Evolutionary conservation across 75 land plant genomes (phyloP), one percentile per base, ranked within the genome.

Genomic region (Picea glauca): DNA sequence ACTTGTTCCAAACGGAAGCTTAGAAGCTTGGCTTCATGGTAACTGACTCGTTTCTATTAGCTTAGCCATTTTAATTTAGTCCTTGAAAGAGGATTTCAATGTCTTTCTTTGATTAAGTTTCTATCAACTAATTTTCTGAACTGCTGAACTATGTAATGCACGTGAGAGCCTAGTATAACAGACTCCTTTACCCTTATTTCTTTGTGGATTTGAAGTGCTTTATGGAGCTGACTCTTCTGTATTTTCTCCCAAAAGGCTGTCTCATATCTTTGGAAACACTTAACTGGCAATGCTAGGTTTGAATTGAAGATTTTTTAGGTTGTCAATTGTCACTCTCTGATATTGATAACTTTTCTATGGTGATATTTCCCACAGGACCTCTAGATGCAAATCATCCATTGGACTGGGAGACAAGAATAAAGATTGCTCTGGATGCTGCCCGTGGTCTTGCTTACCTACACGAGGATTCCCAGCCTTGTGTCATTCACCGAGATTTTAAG

Each of bases 11-110:
- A 98, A 98, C 88, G 99, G 99, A 79, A 98, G 96, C 82, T 88
- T 98, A 60, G 99, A 98, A 81, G 84, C 98, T 62, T 98, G 99
- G 99, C 96, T 98, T 66, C 99, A 98, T 82, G 99, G 99, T 98
- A 90, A 75, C 18, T 61, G 40, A 18, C 38, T 11, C 13, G 58
- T 59, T 58, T 30, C 6, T 43, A n/a, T n/a, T 21, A 54, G 60
- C 58, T 20, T 35, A 31, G 33, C 17, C 12, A 60, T 21, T 58
- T 30, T 33, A 78, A 11, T 43, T 40, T 20, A 13, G 23, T 15
- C 23, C 67, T 75, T 67, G 76, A 50, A 73, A 50, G 35, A 30
- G 21, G 78, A 20, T 60, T 20, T 9, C 2, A 62, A 9, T 38
- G 23, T 40, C 9, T n/a, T 21, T 50, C 58, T 32, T 40, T 21